These are phyloP conservation scores for Backusella tarrabulga DNA, from an alignment of 192 early-diverging fungal species.

Conservation along the genomic window DNA sequence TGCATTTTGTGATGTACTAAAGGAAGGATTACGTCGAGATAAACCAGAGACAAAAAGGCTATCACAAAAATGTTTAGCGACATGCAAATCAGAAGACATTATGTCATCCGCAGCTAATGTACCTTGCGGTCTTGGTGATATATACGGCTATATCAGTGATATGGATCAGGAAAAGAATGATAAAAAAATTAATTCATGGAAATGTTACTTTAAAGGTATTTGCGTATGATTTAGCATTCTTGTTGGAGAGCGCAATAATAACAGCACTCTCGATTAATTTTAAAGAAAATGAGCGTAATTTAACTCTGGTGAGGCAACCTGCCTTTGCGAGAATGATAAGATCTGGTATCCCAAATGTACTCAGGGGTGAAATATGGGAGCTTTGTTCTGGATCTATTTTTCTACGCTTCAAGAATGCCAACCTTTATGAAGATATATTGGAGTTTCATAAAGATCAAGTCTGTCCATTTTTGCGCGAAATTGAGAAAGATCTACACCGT, in stretches of 20 bases:
- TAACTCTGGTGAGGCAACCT: slow-evolving; percentile 74
- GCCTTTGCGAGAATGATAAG: slow-evolving; percentile 77
- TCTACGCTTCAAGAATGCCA: slow-evolving; percentile 71
- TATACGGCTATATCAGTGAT: slow-evolving; percentile 72
- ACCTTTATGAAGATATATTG: slow-evolving; percentile 70
- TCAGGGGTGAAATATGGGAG: slow-evolving; percentile 91
- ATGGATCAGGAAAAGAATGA: slow-evolving; percentile 65
- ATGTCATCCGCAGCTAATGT: slow-evolving; percentile 42
- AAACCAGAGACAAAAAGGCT: slow-evolving; percentile 69
- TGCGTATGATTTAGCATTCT: background rate
- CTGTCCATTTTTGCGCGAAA: slow-evolving; percentile 79
- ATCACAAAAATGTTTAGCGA: slow-evolving; percentile 71
- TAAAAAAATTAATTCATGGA: slow-evolving; percentile 74
- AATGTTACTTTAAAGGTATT: slow-evolving; percentile 66
- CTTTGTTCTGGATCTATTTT: slow-evolving; percentile 78
- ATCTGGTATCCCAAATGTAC: slow-evolving; percentile 74
- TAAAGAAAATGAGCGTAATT: slow-evolving; percentile 76
- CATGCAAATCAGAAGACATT: slow-evolving; percentile 80
- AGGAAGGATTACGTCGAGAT: slow-evolving; percentile 68
- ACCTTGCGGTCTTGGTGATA: slow-evolving; percentile 62
- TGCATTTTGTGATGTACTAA: slow-evolving; percentile 77
- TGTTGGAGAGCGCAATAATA: background rate
- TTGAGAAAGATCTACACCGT: slow-evolving; percentile 87
- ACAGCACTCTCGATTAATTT: background rate
- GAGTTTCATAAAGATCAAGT: slow-evolving; percentile 52